Evolutionary conservation across 208 protist species (phyloP).

Genomic region (Crithidia fasciculata): DNA sequence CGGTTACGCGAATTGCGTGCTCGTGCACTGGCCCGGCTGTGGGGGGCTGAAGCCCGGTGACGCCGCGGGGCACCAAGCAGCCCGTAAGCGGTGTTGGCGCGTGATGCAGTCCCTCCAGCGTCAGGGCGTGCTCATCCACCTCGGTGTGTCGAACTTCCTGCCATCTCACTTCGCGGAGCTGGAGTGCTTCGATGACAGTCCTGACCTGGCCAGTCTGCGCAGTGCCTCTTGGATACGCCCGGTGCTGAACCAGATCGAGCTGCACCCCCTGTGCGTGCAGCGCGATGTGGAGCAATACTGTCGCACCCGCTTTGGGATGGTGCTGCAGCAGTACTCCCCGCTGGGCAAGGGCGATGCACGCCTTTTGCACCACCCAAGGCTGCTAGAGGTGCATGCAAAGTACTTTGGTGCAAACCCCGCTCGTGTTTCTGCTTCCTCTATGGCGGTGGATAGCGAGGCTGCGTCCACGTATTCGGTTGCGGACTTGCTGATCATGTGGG

Average conservation of each 20-base stretch:
- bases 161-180: conserved; percentile 71
- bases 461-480: conserved; percentile 32
- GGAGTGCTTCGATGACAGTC: conserved; percentile 10
- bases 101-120: conserved; percentile 62
- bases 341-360: conserved; percentile 56
- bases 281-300: conserved; percentile 62
- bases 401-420: conserved; percentile 27
- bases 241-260: conserved; percentile 84
- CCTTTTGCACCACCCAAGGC: conserved; percentile 54
- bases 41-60: conserved; percentile 57
- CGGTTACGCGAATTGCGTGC: conserved; percentile 71
- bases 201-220: neutral
- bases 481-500: conserved; percentile 81
- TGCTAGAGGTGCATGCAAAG: conserved; percentile 43
- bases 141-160: conserved; percentile 89
- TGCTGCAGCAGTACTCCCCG: conserved; percentile 88
- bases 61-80: conserved; percentile 47
- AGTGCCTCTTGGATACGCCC: conserved; percentile 7
- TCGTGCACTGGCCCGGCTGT: conserved; percentile 89
- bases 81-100: conserved; percentile 69
- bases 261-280: conserved; percentile 87
- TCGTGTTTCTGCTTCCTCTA: no score
- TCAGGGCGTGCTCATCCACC: conserved; percentile 53
- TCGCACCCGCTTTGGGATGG: conserved; percentile 42
- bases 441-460: neutral